Percentiles rank a stretch among this genome's conserved stretches.
Conservation (phyloP, 1,139 yeast species). For the Candida neerlandica region DNA sequence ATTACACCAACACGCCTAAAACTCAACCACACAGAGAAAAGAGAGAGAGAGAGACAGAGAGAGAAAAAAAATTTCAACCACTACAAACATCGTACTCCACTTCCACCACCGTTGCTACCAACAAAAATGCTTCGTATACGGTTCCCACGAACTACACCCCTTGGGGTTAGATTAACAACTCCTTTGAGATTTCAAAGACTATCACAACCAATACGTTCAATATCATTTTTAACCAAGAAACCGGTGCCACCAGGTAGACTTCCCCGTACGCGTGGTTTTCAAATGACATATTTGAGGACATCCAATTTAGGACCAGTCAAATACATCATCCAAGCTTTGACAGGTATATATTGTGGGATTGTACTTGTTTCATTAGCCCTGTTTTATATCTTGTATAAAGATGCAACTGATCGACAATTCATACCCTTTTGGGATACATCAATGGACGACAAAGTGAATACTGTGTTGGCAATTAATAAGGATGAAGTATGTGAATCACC, state of each 20-base stretch:
- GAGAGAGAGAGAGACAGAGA: not conserved
- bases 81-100: no score
- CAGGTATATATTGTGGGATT: constrained; percentile 50
- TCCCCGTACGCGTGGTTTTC: not conserved
- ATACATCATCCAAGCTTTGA: constrained; percentile 36
- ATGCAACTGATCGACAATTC: constrained; percentile 42
- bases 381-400: constrained; percentile 42
- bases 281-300: constrained; percentile 2
- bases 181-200: not conserved
- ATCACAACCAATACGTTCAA: not conserved
- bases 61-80: not conserved
- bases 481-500: constrained; percentile 50
- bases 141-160: not conserved
- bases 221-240: not conserved
- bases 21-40: not conserved
- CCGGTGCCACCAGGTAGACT: not conserved
- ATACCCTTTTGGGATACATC: constrained; percentile 43
- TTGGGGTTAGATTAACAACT: not conserved
- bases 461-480: constrained; percentile 49
- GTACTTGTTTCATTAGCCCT: constrained; percentile 42
- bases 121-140: not conserved
- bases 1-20: no score
- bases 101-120: not conserved
- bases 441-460: constrained; percentile 35
- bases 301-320: constrained; percentile 27